A percentile compares a stretch with the other conserved stretches of the same genome.
These are phyloP conservation scores for Vigna trinervia DNA, from an alignment of 306 rosid species.

Conservation along the genomic window DNA sequence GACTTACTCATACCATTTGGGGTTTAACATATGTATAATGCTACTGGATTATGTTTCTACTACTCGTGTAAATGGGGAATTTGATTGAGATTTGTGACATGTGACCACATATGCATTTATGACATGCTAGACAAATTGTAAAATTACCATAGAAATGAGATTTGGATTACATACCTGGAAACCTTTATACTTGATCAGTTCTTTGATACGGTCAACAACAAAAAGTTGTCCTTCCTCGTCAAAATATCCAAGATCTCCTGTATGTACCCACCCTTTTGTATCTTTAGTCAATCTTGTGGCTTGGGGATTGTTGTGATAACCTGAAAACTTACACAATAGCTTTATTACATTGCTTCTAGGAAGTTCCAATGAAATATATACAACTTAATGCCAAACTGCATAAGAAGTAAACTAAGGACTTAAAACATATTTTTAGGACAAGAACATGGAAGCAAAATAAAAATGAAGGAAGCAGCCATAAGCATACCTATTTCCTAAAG, in stretches of 20 bases:
- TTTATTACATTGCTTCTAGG: slow-evolving; percentile 24
- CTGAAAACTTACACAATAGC: slow-evolving; percentile 50
- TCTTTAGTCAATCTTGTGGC: slow-evolving; percentile 82
- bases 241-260: slow-evolving; percentile 96
- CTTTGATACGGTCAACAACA: slow-evolving; percentile 94
- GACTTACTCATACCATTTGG: slow-evolving; percentile 9
- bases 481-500: background rate
- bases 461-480: background rate
- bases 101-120: background rate
- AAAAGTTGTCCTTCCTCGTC: slow-evolving; percentile 77
- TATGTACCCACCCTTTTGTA: slow-evolving; percentile 83
- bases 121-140: slow-evolving; percentile 1
- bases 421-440: slow-evolving; percentile 11
- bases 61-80: background rate
- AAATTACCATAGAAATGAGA: background rate
- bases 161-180: slow-evolving; percentile 68
- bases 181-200: slow-evolving; percentile 93
- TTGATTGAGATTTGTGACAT: slow-evolving; percentile 6
- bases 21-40: background rate
- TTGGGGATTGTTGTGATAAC: slow-evolving; percentile 81
- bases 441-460: slow-evolving; percentile 25
- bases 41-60: background rate
- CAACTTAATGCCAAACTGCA: slow-evolving; percentile 25
- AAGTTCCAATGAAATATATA: background rate
- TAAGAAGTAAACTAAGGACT: slow-evolving; percentile 30